Conservation (phyloP, 108 stramenopile genomes). For the Skeletonema marinoi region DNA sequence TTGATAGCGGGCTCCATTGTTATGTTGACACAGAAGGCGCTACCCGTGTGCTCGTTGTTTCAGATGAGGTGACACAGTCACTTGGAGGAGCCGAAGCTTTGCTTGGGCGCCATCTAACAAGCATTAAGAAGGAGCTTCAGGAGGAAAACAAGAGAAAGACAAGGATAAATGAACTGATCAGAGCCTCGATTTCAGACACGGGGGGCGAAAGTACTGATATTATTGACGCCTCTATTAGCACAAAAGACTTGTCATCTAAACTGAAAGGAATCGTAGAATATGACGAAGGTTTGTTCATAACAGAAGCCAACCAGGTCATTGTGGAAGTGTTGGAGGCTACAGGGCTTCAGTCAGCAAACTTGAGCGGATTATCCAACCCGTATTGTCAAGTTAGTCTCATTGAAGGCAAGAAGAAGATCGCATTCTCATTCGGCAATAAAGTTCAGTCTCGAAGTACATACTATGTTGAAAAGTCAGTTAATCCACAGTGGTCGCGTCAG, state of each 20-base stretch:
- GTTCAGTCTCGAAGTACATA: conserved; percentile 70
- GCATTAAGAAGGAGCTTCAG: conserved; percentile 50
- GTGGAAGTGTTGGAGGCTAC: conserved; percentile 85
- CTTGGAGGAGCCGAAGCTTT: conserved; percentile 46
- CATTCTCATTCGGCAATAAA: conserved; percentile 47
- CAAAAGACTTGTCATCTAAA: conserved; percentile 19
- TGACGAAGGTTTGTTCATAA: conserved; percentile 49
- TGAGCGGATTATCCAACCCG: conserved; percentile 75
- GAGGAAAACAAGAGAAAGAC: conserved; percentile 43
- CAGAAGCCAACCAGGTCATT: conserved; percentile 67
- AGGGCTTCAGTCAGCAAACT: conserved; percentile 66
- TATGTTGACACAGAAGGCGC: conserved; percentile 82
- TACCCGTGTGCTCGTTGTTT: conserved; percentile 77
- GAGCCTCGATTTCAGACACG: conserved; percentile 4
- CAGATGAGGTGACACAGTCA: conserved; percentile 49
- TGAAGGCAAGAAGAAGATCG: conserved; percentile 34
- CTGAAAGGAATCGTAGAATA: conserved; percentile 39
- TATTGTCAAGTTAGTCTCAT: conserved; percentile 77
- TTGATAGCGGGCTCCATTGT: conserved; percentile 53
- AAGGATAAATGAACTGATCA: conserved; percentile 31
- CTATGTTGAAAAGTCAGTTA: conserved; percentile 71
- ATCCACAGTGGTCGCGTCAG: conserved; percentile 84
- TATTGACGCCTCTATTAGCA: neutral
- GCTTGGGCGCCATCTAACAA: conserved; percentile 55
- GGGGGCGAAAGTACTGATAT: neutral